Base-by-base conservation (phyloP, 78 protist genomes). In the Polysphondylium violaceum region DNA sequence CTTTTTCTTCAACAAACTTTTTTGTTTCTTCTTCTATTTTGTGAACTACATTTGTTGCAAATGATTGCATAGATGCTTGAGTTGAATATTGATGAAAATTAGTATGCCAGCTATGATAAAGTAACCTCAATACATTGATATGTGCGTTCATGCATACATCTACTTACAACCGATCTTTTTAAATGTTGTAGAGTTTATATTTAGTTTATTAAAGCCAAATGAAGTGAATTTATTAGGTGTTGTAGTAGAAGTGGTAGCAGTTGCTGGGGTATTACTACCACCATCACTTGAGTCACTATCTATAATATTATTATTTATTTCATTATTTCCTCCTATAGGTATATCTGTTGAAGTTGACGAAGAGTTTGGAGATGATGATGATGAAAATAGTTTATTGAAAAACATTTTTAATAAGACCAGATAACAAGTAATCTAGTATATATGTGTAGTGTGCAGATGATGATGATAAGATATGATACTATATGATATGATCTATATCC, bases 1-100 rank as follows among this genome's bases (percentile, higher is more conserved):
- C n/a, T n/a, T n/a, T n/a, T n/a, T 83, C 90, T 23, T 83, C 90
- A 16, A 83, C 50, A 1, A 83, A 43, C 27, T 83, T 83, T 47
- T 83, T 83, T 25, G 71, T 67, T 58, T 83, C 90, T n/a, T 83
- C 90, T 25, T 83, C 90, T 12, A 83, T 69, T 44, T 83, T 83
- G 9, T 43, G 17, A 19, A 68, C 55, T 19, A 58, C 90, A 43
- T 67, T 83, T 17, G 38, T 55, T 56, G 90, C 43, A 21, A 50
- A 83, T 40, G 51, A 31, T 56, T 31, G 36, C 8, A 77, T 53
- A 6, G 67, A 60, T 19, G 87, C 87, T 77, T 2, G 0, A 63
- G 11, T 4, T 55, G 14, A 53, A 12, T 53, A 53, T 53, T 12
- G 53, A 11, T 14, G 11, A 47, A 47, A 47, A 47, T 14, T 14